Conservation (phyloP, 306 rosid genomes). For the Prunus padus region DNA sequence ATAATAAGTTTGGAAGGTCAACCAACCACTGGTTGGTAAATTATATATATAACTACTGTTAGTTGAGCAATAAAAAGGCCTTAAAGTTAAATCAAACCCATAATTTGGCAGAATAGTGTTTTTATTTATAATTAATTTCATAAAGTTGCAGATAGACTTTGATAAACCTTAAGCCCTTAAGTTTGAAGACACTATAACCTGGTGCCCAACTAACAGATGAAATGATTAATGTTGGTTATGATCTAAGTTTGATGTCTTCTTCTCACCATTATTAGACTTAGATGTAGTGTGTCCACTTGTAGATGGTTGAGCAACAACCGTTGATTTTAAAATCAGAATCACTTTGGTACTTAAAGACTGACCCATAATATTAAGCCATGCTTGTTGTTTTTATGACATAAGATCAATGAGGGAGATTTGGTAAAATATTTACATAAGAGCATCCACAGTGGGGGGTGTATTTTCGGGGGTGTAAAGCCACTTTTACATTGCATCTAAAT, state of each 20-base stretch:
- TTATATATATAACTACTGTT: neutral
- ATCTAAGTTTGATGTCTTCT: neutral
- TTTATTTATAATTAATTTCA: no score
- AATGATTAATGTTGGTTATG: neutral
- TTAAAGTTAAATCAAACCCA: neutral
- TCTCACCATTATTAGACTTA: neutral
- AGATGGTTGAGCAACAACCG: conserved; percentile 1
- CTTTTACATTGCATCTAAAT: no score
- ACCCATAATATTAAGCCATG: conserved; percentile 8
- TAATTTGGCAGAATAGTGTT: no score
- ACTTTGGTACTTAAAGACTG: conserved; percentile 9
- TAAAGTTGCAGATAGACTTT: neutral
- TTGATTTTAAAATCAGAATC: neutral
- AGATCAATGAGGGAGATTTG: neutral
- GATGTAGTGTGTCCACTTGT: neutral
- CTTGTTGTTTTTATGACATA: neutral
- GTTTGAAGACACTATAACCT: neutral
- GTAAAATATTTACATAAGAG: neutral
- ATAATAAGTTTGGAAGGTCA: neutral
- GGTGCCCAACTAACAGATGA: neutral
- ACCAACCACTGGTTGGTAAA: neutral
- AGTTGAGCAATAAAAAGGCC: neutral
- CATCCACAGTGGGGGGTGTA: no score
- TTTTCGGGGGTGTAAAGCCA: no score
- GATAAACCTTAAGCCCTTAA: neutral